Evolutionary conservation across 768 basidiomycete genomes (phyloP).

Genomic region (Termitomyces sp.): DNA sequence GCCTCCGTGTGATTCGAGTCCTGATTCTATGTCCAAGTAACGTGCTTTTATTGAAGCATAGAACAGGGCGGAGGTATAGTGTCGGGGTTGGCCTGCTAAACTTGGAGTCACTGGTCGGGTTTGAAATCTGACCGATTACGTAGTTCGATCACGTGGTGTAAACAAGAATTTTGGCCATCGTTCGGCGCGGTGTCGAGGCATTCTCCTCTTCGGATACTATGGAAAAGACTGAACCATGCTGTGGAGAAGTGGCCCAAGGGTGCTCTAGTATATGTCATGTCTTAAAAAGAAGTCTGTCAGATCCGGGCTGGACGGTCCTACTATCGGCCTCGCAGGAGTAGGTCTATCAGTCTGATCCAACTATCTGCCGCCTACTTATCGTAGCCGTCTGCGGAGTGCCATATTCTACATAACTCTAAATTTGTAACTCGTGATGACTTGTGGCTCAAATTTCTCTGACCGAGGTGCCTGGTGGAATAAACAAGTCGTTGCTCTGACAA

Average conservation of each 20-base stretch:
- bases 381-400: background rate
- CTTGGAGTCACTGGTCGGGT: background rate
- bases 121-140: slow-evolving; percentile 10
- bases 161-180: no score
- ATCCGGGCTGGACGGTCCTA: no score
- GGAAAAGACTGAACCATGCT: no score
- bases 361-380: background rate
- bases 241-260: no score
- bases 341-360: no score
- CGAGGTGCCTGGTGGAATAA: background rate
- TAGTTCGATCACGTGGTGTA: slow-evolving; percentile 1
- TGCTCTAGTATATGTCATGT: no score
- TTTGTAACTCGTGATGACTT: background rate
- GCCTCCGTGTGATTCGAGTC: background rate
- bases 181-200: no score
- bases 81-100: background rate
- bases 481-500: no score
- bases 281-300: no score
- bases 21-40: background rate
- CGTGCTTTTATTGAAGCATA: slow-evolving; percentile 1
- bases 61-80: background rate
- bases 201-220: no score
- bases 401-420: background rate
- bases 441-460: background rate
- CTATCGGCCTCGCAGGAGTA: no score